Conservation (phyloP, 129 eudicot species). For the Saussurea involucrata region DNA sequence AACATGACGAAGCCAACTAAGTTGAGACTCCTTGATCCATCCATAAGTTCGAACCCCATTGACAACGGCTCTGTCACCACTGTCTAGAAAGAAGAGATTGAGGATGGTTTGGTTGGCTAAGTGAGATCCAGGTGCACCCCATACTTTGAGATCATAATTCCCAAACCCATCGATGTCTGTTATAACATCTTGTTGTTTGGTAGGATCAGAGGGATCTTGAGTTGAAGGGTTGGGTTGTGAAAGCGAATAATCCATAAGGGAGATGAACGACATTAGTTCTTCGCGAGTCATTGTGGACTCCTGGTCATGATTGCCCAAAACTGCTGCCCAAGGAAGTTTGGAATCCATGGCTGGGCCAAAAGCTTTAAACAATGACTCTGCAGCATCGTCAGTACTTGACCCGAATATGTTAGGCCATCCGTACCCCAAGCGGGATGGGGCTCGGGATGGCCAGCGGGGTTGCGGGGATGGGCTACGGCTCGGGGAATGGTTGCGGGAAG, state of each 20-base stretch:
- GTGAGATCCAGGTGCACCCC: slow-evolving; percentile 73
- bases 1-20: slow-evolving; percentile 68
- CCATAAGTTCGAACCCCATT: slow-evolving; percentile 77
- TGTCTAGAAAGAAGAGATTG: slow-evolving; percentile 84
- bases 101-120: slow-evolving; percentile 71
- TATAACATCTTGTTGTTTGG: slow-evolving; percentile 25
- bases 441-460: too few relatives aligned
- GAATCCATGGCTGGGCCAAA: slow-evolving; percentile 79
- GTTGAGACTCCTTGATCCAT: slow-evolving; percentile 96
- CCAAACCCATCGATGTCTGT: slow-evolving; percentile 79
- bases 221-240: slow-evolving; percentile 71
- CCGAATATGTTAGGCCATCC: slow-evolving; percentile 98
- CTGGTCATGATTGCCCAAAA: slow-evolving; percentile 96
- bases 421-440: too few relatives aligned
- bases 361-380: slow-evolving; percentile 80
- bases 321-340: slow-evolving; percentile 95
- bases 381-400: slow-evolving; percentile 83
- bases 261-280: slow-evolving; percentile 89
- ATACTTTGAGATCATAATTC: slow-evolving; percentile 77
- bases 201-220: slow-evolving; percentile 27
- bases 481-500: too few relatives aligned
- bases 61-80: slow-evolving; percentile 85
- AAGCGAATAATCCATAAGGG: slow-evolving; percentile 95
- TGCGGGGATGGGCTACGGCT: too few relatives aligned
- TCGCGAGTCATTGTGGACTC: slow-evolving; percentile 93